Conservation (phyloP, 306 rosid genomes). For the Prinsepia uniflora region DNA sequence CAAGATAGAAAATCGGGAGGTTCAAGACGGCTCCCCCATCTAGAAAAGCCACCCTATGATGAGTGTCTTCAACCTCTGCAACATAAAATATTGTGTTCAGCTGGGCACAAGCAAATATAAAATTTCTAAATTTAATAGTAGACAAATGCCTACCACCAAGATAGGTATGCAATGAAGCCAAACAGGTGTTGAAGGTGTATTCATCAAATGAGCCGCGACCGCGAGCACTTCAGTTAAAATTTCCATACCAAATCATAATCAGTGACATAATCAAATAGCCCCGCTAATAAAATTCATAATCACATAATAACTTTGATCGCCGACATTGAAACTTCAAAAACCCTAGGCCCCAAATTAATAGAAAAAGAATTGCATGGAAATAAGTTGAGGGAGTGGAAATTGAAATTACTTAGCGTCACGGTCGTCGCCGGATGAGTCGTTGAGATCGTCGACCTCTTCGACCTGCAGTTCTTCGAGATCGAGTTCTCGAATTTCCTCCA, state of each 20-base stretch:
- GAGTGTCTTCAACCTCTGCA: conserved; percentile 94
- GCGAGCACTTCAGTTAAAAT: conserved; percentile 26
- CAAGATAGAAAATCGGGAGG: conserved; percentile 74
- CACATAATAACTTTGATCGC: background rate
- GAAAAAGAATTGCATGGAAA: background rate
- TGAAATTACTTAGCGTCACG: conserved; percentile 43
- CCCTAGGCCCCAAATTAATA: conserved; percentile 12
- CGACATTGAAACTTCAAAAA: background rate
- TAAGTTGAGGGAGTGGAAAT: background rate
- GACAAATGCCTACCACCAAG: conserved; percentile 67
- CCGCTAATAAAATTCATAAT: background rate
- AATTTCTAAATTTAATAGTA: background rate
- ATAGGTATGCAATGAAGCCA: conserved; percentile 77
- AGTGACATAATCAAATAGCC: background rate
- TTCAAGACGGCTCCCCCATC: conserved; percentile 67
- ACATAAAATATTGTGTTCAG: conserved; percentile 5
- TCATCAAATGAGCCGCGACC: conserved; percentile 33
- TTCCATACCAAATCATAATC: conserved; percentile 9
- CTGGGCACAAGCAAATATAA: background rate
- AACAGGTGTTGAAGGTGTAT: conserved; percentile 45
- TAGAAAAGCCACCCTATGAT: conserved; percentile 66
- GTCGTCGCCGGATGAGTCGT: conserved; percentile 47
- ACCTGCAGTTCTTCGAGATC: conserved; percentile 78
- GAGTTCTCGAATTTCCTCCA: conserved; percentile 81
- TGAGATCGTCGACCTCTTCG: conserved; percentile 68